phyloP scores from a whole-genome alignment of 2,329 filamentous ascomycete genomes.

The Penicillium sumatraense region DNA sequence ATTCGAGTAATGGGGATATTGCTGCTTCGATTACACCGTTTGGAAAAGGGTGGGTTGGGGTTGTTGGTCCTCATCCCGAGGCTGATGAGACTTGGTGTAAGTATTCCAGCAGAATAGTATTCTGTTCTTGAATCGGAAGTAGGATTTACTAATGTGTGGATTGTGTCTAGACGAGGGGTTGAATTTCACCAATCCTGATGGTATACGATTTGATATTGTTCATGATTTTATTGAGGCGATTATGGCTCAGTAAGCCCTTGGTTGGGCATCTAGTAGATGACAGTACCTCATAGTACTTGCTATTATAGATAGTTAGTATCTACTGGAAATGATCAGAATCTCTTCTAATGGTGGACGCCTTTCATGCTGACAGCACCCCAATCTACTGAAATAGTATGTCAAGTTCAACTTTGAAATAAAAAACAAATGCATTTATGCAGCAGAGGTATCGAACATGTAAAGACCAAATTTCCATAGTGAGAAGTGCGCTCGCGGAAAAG shows the following conservation, averaged over 20 bases:
- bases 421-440: conserved; percentile 10
- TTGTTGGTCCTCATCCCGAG: neutral
- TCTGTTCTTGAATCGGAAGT: no score
- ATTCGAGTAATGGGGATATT: neutral
- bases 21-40: neutral
- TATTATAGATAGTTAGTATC: neutral
- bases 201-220: neutral
- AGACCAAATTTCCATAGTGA: neutral
- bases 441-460: conserved; percentile 24
- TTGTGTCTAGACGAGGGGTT: neutral
- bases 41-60: neutral
- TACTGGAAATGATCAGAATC: no score
- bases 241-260: neutral
- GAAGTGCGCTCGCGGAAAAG: no score
- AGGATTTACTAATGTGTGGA: neutral
- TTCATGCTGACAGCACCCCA: no score
- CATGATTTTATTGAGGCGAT: neutral
- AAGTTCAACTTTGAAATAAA: neutral
- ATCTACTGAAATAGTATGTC: no score
- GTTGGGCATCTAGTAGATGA: no score
- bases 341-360: no score
- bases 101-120: no score
- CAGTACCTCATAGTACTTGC: no score
- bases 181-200: neutral
- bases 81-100: neutral